Evolutionary conservation across 805 yeast genomes (phyloP).

Genomic region (Phaffomyces opuntiae): DNA sequence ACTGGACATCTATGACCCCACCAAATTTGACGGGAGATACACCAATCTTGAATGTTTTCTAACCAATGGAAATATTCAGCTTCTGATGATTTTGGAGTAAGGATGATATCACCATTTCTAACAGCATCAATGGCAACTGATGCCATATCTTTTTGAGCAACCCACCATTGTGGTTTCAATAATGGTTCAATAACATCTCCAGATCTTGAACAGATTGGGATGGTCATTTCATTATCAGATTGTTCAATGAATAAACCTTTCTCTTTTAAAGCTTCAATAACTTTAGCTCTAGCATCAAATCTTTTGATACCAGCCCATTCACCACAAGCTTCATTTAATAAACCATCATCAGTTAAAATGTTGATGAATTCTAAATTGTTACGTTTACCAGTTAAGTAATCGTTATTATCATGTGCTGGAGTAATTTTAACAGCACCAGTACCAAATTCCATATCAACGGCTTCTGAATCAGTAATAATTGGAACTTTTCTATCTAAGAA

Average conservation of each 20-base stretch:
- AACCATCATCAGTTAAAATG: conserved; percentile 88
- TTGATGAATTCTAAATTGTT: conserved; percentile 81
- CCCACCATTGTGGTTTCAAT: conserved; percentile 99
- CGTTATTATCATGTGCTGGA: conserved; percentile 97
- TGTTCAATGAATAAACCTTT: conserved; percentile 76
- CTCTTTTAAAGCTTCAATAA: conserved; percentile 71
- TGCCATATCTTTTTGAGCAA: conserved; percentile 84
- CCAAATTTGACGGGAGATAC: conserved; percentile 92
- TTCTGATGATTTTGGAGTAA: conserved; percentile 85
- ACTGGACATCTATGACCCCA: conserved; percentile 99
- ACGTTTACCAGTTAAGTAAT: conserved; percentile 95
- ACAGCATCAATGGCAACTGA: conserved; percentile 81
- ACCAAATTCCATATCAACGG: conserved; percentile 99
- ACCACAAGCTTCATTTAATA: conserved; percentile 87
- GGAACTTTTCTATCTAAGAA: conserved; percentile 81
- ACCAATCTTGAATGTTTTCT: conserved; percentile 97
- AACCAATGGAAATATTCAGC: conserved; percentile 94
- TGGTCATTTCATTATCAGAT: conserved; percentile 90
- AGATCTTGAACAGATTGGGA: conserved; percentile 92
- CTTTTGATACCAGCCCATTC: conserved; percentile 88
- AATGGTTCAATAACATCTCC: conserved; percentile 96
- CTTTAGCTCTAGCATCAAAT: conserved; percentile 85
- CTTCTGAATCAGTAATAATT: conserved; percentile 81
- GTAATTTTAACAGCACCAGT: conserved; percentile 99
- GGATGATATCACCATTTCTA: conserved; percentile 68